Evolutionary conservation across 1,139 yeast species (phyloP).

Genomic region (Zygoascus meyerae): DNA sequence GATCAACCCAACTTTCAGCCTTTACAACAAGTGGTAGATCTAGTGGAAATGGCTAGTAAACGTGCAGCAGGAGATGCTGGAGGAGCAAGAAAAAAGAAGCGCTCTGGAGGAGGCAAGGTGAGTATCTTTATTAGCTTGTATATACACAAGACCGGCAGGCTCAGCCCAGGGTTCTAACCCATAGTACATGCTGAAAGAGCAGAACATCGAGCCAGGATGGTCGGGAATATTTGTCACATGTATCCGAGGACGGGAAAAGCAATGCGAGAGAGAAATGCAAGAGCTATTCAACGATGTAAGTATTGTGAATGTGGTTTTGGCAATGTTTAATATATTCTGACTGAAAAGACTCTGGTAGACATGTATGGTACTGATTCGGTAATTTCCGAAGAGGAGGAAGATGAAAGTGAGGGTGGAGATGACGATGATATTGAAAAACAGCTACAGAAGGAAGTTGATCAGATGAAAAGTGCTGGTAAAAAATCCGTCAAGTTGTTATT

Average conservation of each 20-base stretch:
- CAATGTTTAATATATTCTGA: conserved; percentile 3
- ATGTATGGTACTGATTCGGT: conserved; percentile 22
- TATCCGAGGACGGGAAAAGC: conserved; percentile 66
- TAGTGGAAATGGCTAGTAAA: not conserved
- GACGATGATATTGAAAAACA: conserved; percentile 64
- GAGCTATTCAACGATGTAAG: conserved; percentile 48
- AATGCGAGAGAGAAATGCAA: conserved; percentile 67
- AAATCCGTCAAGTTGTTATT: conserved; percentile 38
- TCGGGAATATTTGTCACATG: conserved; percentile 85
- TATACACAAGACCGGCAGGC: no score
- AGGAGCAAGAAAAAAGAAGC: conserved; percentile 14
- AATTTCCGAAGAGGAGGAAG: conserved; percentile 32
- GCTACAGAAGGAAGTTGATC: conserved; percentile 61
- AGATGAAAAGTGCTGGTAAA: conserved; percentile 39
- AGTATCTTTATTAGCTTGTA: no score
- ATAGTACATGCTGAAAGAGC: conserved; percentile 15
- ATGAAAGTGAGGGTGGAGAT: conserved; percentile 32
- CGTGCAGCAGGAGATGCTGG: conserved; percentile 12
- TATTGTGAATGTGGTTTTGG: not conserved
- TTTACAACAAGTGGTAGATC: conserved; percentile 10
- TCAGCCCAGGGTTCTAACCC: not conserved
- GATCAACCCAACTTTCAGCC: no score
- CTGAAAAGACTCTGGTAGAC: conserved; percentile 17
- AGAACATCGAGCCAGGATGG: conserved; percentile 62
- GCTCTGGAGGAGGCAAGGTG: conserved; percentile 12